Evolutionary conservation across 768 basidiomycete genomes (phyloP).

Genomic region (Russula brevipes): DNA sequence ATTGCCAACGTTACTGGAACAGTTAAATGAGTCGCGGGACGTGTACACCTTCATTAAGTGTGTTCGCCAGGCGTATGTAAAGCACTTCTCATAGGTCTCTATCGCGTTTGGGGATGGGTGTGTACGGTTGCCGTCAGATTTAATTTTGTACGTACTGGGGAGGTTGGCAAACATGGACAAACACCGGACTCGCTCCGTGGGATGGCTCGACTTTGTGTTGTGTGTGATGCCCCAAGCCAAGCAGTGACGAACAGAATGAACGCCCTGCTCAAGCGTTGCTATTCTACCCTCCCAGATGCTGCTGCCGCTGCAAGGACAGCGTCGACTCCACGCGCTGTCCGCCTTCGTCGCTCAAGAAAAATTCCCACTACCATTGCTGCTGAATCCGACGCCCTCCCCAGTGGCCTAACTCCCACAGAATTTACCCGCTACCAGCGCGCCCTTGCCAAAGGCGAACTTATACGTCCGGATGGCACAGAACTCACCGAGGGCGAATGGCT

Average conservation of each 20-base stretch:
- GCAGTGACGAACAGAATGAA: slow-evolving; percentile 31
- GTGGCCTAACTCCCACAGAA: slow-evolving; percentile 64
- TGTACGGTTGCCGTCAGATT: not conserved
- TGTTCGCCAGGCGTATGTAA: slow-evolving; percentile 52
- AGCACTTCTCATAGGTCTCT: slow-evolving; percentile 27
- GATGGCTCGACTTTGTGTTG: too few relatives aligned
- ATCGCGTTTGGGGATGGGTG: not conserved
- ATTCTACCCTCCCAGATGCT: slow-evolving; percentile 38
- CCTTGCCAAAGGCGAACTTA: slow-evolving; percentile 48
- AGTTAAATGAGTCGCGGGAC: slow-evolving; percentile 65
- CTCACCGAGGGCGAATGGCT: slow-evolving; percentile 58
- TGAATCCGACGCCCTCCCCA: slow-evolving; percentile 45
- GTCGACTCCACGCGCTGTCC: slow-evolving; percentile 70
- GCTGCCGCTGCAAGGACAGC: slow-evolving; percentile 53
- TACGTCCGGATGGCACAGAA: slow-evolving; percentile 30
- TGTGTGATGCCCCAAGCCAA: not conserved
- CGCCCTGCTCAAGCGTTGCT: slow-evolving; percentile 38
- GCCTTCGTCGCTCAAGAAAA: slow-evolving; percentile 56
- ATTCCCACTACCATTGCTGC: slow-evolving; percentile 33
- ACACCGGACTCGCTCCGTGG: not conserved
- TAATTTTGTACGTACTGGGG: not conserved
- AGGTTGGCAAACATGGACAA: slow-evolving; percentile 1
- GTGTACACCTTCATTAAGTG: slow-evolving; percentile 66
- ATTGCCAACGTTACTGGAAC: slow-evolving; percentile 61
- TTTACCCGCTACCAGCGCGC: slow-evolving; percentile 55